A percentile compares a stretch with the other conserved stretches of the same genome.
phyloP scores from a whole-genome alignment of 2,329 filamentous ascomycete species.

The Hymenotorrendiella dingleyae region DNA sequence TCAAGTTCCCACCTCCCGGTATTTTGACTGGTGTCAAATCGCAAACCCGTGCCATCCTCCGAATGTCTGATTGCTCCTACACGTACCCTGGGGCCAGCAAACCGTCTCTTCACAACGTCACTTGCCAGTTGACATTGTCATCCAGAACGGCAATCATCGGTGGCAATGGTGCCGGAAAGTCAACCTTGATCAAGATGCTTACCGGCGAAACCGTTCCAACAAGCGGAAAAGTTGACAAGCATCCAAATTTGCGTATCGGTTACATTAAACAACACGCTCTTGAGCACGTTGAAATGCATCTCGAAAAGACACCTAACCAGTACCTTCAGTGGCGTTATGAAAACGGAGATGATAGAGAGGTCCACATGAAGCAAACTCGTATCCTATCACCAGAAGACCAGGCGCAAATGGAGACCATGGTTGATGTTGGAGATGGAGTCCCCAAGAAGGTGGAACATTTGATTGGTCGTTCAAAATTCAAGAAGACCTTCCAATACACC shows the following conservation, averaged over 20 bases:
- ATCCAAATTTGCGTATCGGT: conserved; percentile 95
- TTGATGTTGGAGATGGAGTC: conserved; percentile 81
- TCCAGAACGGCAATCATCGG: conserved; percentile 95
- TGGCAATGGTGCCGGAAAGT: conserved; percentile 96
- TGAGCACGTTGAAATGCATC: conserved; percentile 98
- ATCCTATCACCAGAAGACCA: conserved; percentile 79
- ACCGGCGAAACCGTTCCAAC: conserved; percentile 88
- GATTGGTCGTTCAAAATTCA: conserved; percentile 96
- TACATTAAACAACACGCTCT: conserved; percentile 99
- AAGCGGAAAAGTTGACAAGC: conserved; percentile 87
- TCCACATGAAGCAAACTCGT: conserved; percentile 95
- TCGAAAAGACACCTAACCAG: conserved; percentile 98
- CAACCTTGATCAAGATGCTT: conserved; percentile 93
- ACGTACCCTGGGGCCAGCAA: conserved; percentile 88
- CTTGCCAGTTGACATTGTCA: conserved; percentile 81
- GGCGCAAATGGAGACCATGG: conserved; percentile 82
- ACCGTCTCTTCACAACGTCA: conserved; percentile 80
- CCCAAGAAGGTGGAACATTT: conserved; percentile 74
- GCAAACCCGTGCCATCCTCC: conserved; percentile 84
- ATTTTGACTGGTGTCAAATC: conserved; percentile 95
- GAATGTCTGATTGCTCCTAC: conserved; percentile 87
- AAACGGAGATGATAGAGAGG: conserved; percentile 93
- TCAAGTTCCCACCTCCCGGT: conserved; percentile 96
- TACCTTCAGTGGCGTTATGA: conserved; percentile 98
- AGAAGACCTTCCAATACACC: conserved; percentile 99